Conservation (phyloP, 2,329 filamentous ascomycete species). For the Arthrobotrys conoides region DNA sequence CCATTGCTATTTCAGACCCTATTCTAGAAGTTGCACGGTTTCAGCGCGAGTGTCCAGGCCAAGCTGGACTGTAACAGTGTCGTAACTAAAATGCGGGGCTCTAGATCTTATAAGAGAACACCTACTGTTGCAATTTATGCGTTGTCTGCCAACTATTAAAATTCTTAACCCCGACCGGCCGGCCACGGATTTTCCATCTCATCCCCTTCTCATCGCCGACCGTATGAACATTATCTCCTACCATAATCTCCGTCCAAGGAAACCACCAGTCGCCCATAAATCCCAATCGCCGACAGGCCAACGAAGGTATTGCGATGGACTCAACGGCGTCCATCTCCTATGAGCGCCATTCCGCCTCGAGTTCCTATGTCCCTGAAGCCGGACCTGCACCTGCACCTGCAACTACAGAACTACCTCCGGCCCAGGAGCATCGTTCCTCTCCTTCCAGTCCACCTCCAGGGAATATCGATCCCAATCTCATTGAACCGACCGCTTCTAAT, state of each 20-base stretch:
- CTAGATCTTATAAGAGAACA: neutral
- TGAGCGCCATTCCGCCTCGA: conserved; percentile 26
- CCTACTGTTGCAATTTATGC: conserved; percentile 28
- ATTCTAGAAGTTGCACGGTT: no score
- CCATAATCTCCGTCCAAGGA: conserved; percentile 47
- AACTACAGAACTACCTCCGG: neutral
- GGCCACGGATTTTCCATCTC: neutral
- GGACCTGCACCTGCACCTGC: conserved; percentile 12
- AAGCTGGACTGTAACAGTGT: no score
- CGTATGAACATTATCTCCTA: conserved; percentile 34
- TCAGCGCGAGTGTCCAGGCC: no score
- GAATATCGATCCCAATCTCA: conserved; percentile 51
- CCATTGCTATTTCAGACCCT: no score
- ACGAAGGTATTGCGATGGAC: conserved; percentile 32
- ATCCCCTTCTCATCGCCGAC: conserved; percentile 30
- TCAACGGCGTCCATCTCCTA: conserved; percentile 27
- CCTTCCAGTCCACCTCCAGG: conserved; percentile 38
- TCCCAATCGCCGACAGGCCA: conserved; percentile 21
- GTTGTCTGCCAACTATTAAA: conserved; percentile 2
- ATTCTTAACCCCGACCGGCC: conserved; percentile 38
- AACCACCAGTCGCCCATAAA: conserved; percentile 17
- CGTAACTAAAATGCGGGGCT: no score
- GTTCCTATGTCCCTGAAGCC: neutral
- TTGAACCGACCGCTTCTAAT: conserved; percentile 21
- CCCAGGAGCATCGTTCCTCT: conserved; percentile 13